phyloP scores from a whole-genome alignment of 2,329 filamentous ascomycete species.

The Blastomyces parvus region DNA sequence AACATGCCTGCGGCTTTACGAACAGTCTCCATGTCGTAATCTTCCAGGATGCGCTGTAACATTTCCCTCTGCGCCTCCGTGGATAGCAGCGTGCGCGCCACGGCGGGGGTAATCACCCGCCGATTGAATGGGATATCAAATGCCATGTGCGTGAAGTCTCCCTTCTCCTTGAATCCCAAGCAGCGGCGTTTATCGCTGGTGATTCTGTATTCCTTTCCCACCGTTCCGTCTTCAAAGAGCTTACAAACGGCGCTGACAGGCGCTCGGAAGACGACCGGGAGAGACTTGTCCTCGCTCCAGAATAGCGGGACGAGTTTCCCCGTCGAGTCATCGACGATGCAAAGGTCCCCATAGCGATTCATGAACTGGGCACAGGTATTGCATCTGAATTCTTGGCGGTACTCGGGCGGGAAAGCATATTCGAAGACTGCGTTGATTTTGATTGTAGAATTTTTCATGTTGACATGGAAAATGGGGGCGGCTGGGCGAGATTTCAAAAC shows the following conservation, averaged over 20 bases:
- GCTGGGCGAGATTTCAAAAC: not conserved
- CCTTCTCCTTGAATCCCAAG: not conserved
- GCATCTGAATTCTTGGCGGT: not conserved
- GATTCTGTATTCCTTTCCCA: constrained; percentile 1
- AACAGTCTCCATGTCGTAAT: constrained; percentile 1
- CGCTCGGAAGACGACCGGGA: not conserved
- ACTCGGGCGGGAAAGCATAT: not conserved
- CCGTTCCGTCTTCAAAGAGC: not conserved
- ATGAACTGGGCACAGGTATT: constrained; percentile 1
- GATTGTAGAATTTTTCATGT: not conserved
- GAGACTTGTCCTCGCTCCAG: not conserved
- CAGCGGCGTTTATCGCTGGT: not conserved
- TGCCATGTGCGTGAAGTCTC: not conserved
- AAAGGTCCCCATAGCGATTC: constrained; percentile 4
- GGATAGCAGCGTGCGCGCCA: not conserved
- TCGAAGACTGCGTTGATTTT: not conserved
- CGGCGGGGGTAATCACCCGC: not conserved
- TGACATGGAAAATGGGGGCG: not conserved
- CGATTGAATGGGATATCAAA: not conserved
- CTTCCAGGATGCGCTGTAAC: not conserved
- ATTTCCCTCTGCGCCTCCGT: constrained; percentile 4
- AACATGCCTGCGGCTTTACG: not conserved
- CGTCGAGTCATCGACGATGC: constrained; percentile 3
- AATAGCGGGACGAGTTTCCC: not conserved
- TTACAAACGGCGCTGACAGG: not conserved